Base-by-base conservation (phyloP, 108 stramenopile species). In the Fistulifera pelliculosa region DNA sequence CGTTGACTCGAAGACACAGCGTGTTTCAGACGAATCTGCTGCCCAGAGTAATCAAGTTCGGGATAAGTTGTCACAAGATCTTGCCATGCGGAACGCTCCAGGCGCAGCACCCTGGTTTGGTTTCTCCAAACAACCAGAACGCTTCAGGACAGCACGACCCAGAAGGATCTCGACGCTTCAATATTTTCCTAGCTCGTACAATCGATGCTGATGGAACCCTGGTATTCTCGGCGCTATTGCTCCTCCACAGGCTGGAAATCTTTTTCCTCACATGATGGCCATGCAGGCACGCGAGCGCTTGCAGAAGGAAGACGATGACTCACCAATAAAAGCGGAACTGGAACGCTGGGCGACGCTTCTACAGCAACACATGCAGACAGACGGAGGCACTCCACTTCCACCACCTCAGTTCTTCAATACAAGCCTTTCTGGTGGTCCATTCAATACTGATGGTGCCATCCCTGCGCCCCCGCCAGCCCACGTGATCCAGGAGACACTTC, bases 101-200 rank as follows among this genome's bases (percentile, higher is more conserved):
- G 28, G 40, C 13, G 24, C 59, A 38, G 22, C 61, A 27, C 72
- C 71, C 7, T 75, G 70, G 41, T 67, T 74, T 61, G 74, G 81
- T 90, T 63, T 71, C 74, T 24, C 62, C 67, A 14, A 69, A 86
- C 53, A 82, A 91, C 38, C 73, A 76, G 31, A 85, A 90, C 58
- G 83, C 85, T 27, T 84, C 84, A 4, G 92, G 92, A 2, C 69
- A 83, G 42, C 87, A 89, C 58, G 92, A 93, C 66, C 92, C 92
- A 21, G 81, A 78, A 35, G 92, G 92, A 12, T 87, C 85, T 0
- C 71, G 81, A 1, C 68, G 92, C n/a, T 93, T 93, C 80, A 93
- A 93, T 58, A 86, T 93, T 58, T 93, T 93, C 60, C 58, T 93
- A 49, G 78, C 92, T 0, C 69, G 92, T 19, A 77, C 83, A 17